Evolutionary conservation across 805 yeast species (phyloP), one percentile per base, ranked within the genome.

Genomic region (Candida hispaniensis): DNA sequence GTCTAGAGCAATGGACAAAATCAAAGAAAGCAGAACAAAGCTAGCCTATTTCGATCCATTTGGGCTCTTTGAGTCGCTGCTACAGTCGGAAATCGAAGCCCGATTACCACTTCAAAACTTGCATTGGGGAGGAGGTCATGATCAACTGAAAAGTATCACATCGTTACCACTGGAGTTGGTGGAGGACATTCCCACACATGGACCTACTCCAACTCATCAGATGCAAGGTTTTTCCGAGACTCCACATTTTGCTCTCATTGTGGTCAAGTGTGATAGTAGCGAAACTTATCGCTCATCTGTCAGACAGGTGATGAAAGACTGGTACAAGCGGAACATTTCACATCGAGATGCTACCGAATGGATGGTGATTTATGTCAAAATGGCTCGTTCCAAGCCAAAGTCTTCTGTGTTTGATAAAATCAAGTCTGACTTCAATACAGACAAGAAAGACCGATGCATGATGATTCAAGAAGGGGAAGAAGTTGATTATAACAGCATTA

Each of bases 281-380:
- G 97, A 88, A 10, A 71, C 71, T 1, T 88, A 88, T 54, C 63
- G 93, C 41, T 55, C 78, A 0, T 80, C 77, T 47, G 83, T 79
- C 1, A 67, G 98, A 23, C 94, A 93, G 1, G 60, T 83, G 44
- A 71, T 86, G 14, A 67, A 66, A 30, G 91, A 79, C 45, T 91
- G 98, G 97, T 60, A 80, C 15, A 61, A 66, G 27, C 61, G 24
- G 44, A 56, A 23, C 48, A 64, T 36, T 46, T 63, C 26, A 46
- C 61, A 44, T 46, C 60, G 40, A 39, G 58, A 50, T 33, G 69
- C 38, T 28, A 65, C 69, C 2, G 75, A 73, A 32, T 73, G 85
- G 76, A 60, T 69, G 41, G 64, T 83, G 4, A 54, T 81, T 0
- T 62, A 69, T 30, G 70, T 66, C 47, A 63, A 47, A 22, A 25